Base-by-base conservation (phyloP, 2,329 filamentous ascomycete species). In the Trichophyton simii region DNA sequence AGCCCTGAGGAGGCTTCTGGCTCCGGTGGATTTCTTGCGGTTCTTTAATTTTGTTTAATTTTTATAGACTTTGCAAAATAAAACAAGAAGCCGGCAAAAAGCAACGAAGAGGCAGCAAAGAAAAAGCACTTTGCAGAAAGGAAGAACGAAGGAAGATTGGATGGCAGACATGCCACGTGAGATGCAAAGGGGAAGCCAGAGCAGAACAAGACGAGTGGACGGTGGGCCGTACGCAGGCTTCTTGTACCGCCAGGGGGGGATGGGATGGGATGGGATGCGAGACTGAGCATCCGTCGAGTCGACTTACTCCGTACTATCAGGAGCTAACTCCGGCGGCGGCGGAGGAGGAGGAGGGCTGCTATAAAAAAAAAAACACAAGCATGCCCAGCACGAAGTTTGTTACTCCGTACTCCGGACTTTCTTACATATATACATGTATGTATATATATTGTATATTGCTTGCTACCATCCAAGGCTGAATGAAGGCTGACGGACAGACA, bases 41-140 rank as follows among this genome's bases (percentile, higher is more conserved):
- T 55, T 55, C 50, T 55, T 36, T 55, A 55, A 55, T 55, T 55
- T 55, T 55, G 50, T 55, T 55, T 55, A 36, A 55, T 55, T 34
- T 38, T 38, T 9, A 34, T 55, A 34, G 9, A 55, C 50, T 55
- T 55, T 55, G 50, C 50, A 55, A 54, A 44, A 31, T 31, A n/a
- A 44, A 44, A 18, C 15, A 44, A 44, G n/a, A 20, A 44, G 41
- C 15, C 41, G n/a, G 41, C 41, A 44, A 44, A 7, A 44, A 44
- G 41, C 13, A 44, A 55, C 20, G 34, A 13, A 20, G 20, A 25
- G 18, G 42, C 18, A 18, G 44, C n/a, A 48, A 22, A 25, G 44
- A 48, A 48, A 48, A 48, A 48, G 44, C n/a, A 48, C 31, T 15
- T 22, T 28, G 20, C 44, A 50, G 44, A 13, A 15, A 4, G 5